These are phyloP conservation scores for Hepatocystis sp. DNA, from an alignment of 169 alveolate species.

Conservation along the genomic window DNA sequence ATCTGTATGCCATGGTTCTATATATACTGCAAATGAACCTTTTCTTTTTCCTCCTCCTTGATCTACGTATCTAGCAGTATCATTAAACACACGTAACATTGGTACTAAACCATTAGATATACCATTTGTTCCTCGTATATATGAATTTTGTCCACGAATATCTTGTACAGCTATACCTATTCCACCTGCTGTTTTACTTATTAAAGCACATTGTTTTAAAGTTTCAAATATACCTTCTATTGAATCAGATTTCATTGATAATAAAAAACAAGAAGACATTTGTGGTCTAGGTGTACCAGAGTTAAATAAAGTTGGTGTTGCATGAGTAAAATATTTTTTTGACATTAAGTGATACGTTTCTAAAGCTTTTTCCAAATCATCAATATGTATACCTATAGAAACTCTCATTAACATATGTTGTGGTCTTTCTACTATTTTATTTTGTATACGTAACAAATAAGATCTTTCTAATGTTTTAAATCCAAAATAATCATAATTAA, in stretches of 20 bases:
- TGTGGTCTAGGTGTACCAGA: slow-evolving; percentile 97
- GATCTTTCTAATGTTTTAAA: slow-evolving; percentile 98
- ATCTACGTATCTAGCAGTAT: slow-evolving; percentile 95
- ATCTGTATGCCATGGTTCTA: slow-evolving; percentile 99
- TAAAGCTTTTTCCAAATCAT: slow-evolving; percentile 94
- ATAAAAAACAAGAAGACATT: slow-evolving; percentile 97
- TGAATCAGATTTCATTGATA: slow-evolving; percentile 96
- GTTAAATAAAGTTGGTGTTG: slow-evolving; percentile 99
- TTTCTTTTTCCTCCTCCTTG: slow-evolving; percentile 98
- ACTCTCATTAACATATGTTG: slow-evolving; percentile 99
- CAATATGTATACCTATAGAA: slow-evolving; percentile 97
- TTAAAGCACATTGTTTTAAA: slow-evolving; percentile 95
- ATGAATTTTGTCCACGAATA: slow-evolving; percentile 96
- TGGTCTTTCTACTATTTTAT: slow-evolving; percentile 97
- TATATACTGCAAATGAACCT: slow-evolving; percentile 98
- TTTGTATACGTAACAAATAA: slow-evolving; percentile 92
- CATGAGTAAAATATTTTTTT: slow-evolving; percentile 97
- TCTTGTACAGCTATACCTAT: slow-evolving; percentile 97
- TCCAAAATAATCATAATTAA: slow-evolving; percentile 97
- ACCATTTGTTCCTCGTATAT: slow-evolving; percentile 99
- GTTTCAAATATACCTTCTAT: slow-evolving; percentile 98
- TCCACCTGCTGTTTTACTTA: slow-evolving; percentile 99
- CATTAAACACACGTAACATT: slow-evolving; percentile 97
- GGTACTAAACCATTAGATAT: slow-evolving; percentile 98
- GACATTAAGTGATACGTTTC: slow-evolving; percentile 96